A percentile compares a stretch with the other conserved stretches of the same genome.
Evolutionary conservation across 768 basidiomycete species (phyloP).

Genomic region (Clitopilus passeckerianus): DNA sequence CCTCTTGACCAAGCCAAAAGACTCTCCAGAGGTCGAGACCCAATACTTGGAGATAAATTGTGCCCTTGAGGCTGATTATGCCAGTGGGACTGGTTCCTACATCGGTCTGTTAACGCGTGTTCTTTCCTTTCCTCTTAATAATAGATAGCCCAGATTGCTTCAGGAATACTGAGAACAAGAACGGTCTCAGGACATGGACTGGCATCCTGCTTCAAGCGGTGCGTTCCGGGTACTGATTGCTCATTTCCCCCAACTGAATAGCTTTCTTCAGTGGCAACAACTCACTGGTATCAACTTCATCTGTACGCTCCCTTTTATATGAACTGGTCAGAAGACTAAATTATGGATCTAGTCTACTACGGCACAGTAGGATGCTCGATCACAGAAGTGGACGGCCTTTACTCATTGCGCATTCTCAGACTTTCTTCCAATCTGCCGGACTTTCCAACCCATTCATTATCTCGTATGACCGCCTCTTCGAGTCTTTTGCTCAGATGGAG

Average conservation of each 20-base stretch:
- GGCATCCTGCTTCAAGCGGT: constrained; percentile 73
- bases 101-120: constrained; percentile 14
- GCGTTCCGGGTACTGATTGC: constrained; percentile 2
- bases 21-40: constrained; percentile 43
- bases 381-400: constrained; percentile 29
- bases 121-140: neutral
- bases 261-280: constrained; percentile 46
- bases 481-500: neutral
- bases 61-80: constrained; percentile 60
- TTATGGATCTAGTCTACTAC: constrained; percentile 41
- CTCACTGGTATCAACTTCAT: constrained; percentile 71
- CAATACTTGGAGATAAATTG: constrained; percentile 45
- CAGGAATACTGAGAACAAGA: constrained; percentile 54
- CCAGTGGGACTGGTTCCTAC: constrained; percentile 57
- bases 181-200: constrained; percentile 67
- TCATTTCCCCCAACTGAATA: neutral
- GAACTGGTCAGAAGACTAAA: no score
- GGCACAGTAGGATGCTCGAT: constrained; percentile 35
- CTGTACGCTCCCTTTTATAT: no score
- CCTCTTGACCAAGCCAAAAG: constrained; percentile 50
- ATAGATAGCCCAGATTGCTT: constrained; percentile 35
- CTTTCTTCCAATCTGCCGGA: constrained; percentile 60
- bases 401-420: constrained; percentile 33
- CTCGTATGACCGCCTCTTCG: constrained; percentile 25
- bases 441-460: constrained; percentile 57